Evolutionary conservation across 805 yeast species (phyloP).

Genomic region (Starmerella cellae): DNA sequence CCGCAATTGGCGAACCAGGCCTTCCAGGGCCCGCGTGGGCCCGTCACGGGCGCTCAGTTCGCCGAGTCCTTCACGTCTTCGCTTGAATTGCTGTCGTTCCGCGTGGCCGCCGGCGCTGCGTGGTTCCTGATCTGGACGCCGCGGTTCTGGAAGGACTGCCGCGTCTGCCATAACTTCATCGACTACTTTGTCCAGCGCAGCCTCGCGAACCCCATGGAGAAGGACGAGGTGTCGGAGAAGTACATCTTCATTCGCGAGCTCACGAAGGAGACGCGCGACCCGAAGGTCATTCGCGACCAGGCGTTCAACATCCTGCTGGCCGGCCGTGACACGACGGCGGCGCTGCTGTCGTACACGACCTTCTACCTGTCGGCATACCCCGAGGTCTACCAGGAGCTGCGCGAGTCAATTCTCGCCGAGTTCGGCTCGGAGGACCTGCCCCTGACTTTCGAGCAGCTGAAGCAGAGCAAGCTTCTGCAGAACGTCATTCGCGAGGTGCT

Average conservation of each 20-base stretch:
- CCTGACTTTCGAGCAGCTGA: slow-evolving; percentile 37
- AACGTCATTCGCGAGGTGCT: slow-evolving; percentile 37
- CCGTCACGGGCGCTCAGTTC: slow-evolving; percentile 20
- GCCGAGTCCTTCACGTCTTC: slow-evolving; percentile 21
- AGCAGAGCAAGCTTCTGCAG: slow-evolving; percentile 36
- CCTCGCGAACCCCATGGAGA: slow-evolving; percentile 25
- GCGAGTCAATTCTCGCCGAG: slow-evolving; percentile 29
- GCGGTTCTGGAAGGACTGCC: slow-evolving; percentile 28
- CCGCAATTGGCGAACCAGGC: slow-evolving; percentile 8
- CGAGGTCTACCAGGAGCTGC: slow-evolving; percentile 26
- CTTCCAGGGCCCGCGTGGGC: slow-evolving; percentile 18
- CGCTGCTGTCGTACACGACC: slow-evolving; percentile 35
- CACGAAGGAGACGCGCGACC: slow-evolving; percentile 37
- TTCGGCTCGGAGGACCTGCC: slow-evolving; percentile 27
- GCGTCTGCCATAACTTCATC: slow-evolving; percentile 29
- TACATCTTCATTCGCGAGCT: slow-evolving; percentile 39
- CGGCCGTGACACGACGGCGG: slow-evolving; percentile 46
- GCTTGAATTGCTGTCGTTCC: slow-evolving; percentile 17
- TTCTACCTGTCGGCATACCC: slow-evolving; percentile 35
- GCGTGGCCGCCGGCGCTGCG: slow-evolving; percentile 18
- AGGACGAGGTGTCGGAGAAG: slow-evolving; percentile 26
- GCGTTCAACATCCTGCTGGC: slow-evolving; percentile 40
- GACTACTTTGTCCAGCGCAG: slow-evolving; percentile 33
- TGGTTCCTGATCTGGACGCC: slow-evolving; percentile 21
- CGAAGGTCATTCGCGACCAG: slow-evolving; percentile 37